Conservation (phyloP, 108 stramenopile genomes). For the Stephanodiscus triporus region DNA sequence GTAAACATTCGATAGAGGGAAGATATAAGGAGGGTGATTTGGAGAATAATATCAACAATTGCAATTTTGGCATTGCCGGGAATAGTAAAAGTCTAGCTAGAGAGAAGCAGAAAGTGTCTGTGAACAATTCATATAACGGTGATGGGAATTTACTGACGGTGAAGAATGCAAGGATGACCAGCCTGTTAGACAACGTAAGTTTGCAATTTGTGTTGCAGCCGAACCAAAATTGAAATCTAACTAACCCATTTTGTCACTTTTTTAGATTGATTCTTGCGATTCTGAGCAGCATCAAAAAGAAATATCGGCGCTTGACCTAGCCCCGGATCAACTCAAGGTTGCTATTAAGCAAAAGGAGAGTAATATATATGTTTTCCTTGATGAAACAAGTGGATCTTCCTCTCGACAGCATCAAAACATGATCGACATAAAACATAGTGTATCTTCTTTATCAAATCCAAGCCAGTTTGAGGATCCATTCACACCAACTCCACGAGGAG, state of each 20-base stretch:
- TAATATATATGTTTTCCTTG: conserved; percentile 8
- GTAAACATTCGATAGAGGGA: not conserved
- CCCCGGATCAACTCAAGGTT: conserved; percentile 7
- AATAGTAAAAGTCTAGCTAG: not conserved
- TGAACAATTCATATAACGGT: not conserved
- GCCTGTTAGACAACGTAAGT: conserved; percentile 11
- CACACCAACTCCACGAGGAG: conserved; percentile 34
- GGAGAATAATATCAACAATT: not conserved
- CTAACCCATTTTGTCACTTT: not conserved
- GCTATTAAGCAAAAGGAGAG: conserved; percentile 11
- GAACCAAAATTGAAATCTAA: not conserved
- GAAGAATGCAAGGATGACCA: conserved; percentile 8
- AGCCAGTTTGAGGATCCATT: conserved; percentile 30
- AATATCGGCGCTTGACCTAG: conserved; percentile 4
- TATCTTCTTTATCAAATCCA: conserved; percentile 44
- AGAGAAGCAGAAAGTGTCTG: not conserved
- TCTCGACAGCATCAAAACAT: not conserved
- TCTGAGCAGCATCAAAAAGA: conserved; percentile 1
- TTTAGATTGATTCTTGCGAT: not conserved
- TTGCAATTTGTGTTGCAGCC: not conserved
- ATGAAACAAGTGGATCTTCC: not conserved
- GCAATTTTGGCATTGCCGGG: not conserved
- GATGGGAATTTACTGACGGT: not conserved
- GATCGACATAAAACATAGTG: conserved; percentile 37
- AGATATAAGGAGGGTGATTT: not conserved